Conservation (phyloP, 306 rosid species). For the Cicer chorassanicum region DNA sequence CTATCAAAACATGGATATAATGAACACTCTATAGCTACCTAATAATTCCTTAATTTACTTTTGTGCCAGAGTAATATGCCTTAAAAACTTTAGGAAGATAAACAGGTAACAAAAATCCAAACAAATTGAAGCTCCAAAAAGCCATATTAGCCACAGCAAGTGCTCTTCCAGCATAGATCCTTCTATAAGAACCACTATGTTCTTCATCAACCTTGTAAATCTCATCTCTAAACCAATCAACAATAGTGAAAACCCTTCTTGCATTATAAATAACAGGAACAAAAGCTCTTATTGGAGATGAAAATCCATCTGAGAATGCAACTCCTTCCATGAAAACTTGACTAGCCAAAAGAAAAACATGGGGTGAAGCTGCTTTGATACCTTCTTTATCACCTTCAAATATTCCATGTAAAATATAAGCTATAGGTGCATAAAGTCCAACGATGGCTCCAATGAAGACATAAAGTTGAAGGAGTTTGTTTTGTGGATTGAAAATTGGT, state of each 20-base stretch:
- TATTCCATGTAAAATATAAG: slow-evolving; percentile 72
- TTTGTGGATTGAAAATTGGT: slow-evolving; percentile 52
- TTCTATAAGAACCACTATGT: slow-evolving; percentile 58
- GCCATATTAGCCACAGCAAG: slow-evolving; percentile 88
- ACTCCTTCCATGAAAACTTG: slow-evolving; percentile 93
- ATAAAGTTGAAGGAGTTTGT: slow-evolving; percentile 64
- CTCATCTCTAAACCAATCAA: slow-evolving; percentile 81
- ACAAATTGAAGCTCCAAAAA: slow-evolving; percentile 89
- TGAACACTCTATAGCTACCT: background rate
- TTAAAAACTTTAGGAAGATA: slow-evolving; percentile 89
- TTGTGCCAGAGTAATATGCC: slow-evolving; percentile 57
- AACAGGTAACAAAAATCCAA: slow-evolving; percentile 87
- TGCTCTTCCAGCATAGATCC: slow-evolving; percentile 62
- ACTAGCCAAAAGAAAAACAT: slow-evolving; percentile 79
- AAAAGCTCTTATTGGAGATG: slow-evolving; percentile 74
- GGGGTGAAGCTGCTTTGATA: slow-evolving; percentile 84
- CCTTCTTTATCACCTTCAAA: slow-evolving; percentile 80
- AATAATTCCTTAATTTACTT: slow-evolving; percentile 49
- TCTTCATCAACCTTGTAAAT: slow-evolving; percentile 54
- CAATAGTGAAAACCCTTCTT: slow-evolving; percentile 71
- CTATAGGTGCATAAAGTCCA: slow-evolving; percentile 77
- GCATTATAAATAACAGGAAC: slow-evolving; percentile 81
- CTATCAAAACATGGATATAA: background rate
- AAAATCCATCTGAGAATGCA: slow-evolving; percentile 57
- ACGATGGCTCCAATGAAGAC: slow-evolving; percentile 57